phyloP scores from a whole-genome alignment of 1,284 basidiomycete species.

The Naganishia liquefaciens region DNA sequence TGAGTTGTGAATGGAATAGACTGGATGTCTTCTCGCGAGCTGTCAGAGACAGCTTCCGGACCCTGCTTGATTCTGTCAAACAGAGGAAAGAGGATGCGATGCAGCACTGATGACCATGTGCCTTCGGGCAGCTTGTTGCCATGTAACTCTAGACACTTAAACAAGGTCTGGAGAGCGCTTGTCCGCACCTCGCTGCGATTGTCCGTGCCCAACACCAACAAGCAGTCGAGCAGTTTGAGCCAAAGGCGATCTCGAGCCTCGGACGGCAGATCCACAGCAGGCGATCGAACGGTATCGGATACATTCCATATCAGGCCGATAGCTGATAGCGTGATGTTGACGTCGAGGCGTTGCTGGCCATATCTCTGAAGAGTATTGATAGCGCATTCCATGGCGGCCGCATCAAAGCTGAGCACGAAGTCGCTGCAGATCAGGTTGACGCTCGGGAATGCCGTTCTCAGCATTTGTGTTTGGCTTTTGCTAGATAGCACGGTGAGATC shows the following conservation, averaged over 20 bases:
- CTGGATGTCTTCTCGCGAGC: constrained; percentile 28
- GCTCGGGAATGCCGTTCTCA: constrained; percentile 81
- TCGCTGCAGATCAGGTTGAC: constrained; percentile 89
- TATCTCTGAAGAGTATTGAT: constrained; percentile 88
- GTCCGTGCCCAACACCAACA: constrained; percentile 80
- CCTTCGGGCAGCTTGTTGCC: constrained; percentile 73
- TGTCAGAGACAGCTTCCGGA: constrained; percentile 59
- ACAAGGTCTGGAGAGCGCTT: constrained; percentile 91
- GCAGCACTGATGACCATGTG: constrained; percentile 85
- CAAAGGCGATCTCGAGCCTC: constrained; percentile 72
- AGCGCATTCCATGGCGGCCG: constrained; percentile 77
- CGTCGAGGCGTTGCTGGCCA: constrained; percentile 80
- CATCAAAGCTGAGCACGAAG: constrained; percentile 76
- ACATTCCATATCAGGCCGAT: constrained; percentile 89
- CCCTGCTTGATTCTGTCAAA: constrained; percentile 68
- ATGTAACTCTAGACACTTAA: constrained; percentile 90
- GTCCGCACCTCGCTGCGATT: constrained; percentile 81
- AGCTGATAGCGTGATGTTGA: constrained; percentile 91
- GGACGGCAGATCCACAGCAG: constrained; percentile 65
- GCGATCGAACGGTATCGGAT: constrained; percentile 77
- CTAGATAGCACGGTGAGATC: constrained; percentile 14
- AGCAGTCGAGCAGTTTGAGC: constrained; percentile 84
- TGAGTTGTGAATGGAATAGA: constrained; percentile 33
- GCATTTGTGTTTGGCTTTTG: constrained; percentile 50
- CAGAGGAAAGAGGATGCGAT: constrained; percentile 86